Evolutionary conservation across 106 monocot species (phyloP).

Genomic region (Dioscorea zingiberensis): DNA sequence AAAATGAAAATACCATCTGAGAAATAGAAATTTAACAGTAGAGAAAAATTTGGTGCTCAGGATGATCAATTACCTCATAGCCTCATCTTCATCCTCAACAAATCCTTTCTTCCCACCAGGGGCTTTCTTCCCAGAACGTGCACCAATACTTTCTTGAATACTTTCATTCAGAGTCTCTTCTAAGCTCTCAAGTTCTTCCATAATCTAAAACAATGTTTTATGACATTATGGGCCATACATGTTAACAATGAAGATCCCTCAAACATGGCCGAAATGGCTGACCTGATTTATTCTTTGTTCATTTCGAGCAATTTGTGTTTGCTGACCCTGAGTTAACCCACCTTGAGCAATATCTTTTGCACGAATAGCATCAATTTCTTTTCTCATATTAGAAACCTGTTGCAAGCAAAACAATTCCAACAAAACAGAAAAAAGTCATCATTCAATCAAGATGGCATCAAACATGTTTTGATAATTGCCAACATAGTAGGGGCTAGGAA

Average conservation of each 20-base stretch:
- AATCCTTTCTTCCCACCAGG: slow-evolving; percentile 38
- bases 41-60: no score
- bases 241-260: no score
- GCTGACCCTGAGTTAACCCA: slow-evolving; percentile 97
- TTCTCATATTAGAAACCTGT: slow-evolving; percentile 95
- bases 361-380: slow-evolving; percentile 94
- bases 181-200: slow-evolving; percentile 96
- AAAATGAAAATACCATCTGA: no score
- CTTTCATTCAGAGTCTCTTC: slow-evolving; percentile 99
- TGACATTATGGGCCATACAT: no score
- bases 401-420: slow-evolving; percentile 7
- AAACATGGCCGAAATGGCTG: no score
- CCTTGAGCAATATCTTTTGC: slow-evolving; percentile 97
- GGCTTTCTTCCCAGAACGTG: slow-evolving; percentile 42
- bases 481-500: no score
- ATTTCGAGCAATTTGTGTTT: slow-evolving; percentile 98
- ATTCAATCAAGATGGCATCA: background rate
- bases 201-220: slow-evolving; percentile 38
- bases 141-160: slow-evolving; percentile 89
- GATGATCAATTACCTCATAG: slow-evolving; percentile 30
- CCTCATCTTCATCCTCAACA: slow-evolving; percentile 66
- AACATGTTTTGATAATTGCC: background rate
- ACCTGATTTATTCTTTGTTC: slow-evolving; percentile 95
- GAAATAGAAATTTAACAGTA: no score
- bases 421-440: background rate